A percentile compares a stretch with the other conserved stretches of the same genome.
Conservation (phyloP, 169 alveolate genomes). For the Plasmodium cynomolgi region DNA sequence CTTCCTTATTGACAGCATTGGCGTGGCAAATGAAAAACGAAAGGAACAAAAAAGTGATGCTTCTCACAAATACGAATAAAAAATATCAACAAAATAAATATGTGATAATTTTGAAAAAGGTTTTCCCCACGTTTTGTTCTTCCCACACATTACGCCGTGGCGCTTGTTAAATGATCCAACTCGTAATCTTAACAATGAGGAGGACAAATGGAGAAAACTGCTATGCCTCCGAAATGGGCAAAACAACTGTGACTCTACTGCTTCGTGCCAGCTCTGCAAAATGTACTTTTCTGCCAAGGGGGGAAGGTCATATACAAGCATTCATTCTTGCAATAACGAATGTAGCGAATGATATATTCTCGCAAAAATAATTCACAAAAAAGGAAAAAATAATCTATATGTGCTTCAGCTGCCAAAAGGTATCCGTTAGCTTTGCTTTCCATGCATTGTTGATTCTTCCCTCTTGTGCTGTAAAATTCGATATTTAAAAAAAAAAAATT, state of each 20-base stretch:
- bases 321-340: neutral
- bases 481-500: neutral
- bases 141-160: neutral
- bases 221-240: neutral
- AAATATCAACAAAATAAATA: neutral
- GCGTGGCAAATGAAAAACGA: neutral
- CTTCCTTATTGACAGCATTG: constrained; percentile 81
- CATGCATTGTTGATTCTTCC: constrained; percentile 1
- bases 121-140: neutral
- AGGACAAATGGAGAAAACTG: neutral
- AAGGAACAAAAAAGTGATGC: neutral
- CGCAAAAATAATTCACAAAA: neutral
- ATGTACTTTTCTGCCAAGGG: neutral
- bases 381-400: neutral
- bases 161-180: neutral
- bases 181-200: neutral
- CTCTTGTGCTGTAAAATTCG: neutral
- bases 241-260: neutral
- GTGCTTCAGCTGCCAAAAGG: neutral
- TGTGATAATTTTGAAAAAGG: neutral
- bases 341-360: neutral
- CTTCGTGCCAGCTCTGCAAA: neutral
- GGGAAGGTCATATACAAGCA: neutral
- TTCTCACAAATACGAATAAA: neutral
- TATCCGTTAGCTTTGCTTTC: neutral